Evolutionary conservation across 352 stramenopile genomes (phyloP).

Genomic region (Pythium dissimile): DNA sequence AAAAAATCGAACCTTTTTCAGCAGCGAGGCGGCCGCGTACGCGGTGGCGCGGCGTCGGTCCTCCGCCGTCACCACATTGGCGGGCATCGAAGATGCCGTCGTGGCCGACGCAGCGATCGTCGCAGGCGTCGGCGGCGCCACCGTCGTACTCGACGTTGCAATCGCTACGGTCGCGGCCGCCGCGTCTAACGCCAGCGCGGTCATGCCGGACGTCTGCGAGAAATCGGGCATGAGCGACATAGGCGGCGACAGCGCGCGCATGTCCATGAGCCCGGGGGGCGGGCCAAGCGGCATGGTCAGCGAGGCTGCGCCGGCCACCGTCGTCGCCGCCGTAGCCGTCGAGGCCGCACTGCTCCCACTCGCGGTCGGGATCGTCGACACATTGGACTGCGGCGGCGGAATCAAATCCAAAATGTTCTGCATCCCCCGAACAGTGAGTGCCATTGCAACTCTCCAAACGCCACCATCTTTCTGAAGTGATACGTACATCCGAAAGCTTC

Average conservation of each 20-base stretch:
- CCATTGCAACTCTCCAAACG: background rate
- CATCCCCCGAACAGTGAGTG: background rate
- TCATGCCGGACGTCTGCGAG: constrained; percentile 27
- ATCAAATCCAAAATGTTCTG: constrained; percentile 83
- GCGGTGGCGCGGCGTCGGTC: constrained; percentile 25
- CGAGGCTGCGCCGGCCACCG: constrained; percentile 20
- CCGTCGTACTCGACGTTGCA: constrained; percentile 10
- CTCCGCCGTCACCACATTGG: constrained; percentile 10
- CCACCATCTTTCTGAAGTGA: too few species aligned
- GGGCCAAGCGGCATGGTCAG: constrained; percentile 55
- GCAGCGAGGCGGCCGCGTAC: constrained; percentile 21
- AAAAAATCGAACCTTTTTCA: constrained; percentile 28
- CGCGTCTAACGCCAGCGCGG: constrained; percentile 33
- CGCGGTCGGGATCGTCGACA: constrained; percentile 3
- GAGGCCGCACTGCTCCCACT: constrained; percentile 19
- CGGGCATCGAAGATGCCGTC: constrained; percentile 1
- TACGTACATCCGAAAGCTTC: constrained; percentile 69
- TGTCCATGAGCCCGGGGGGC: constrained; percentile 53
- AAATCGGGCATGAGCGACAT: constrained; percentile 67
- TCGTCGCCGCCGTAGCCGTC: constrained; percentile 8
- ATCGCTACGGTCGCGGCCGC: constrained; percentile 2
- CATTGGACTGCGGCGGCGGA: constrained; percentile 32
- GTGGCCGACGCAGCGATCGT: constrained; percentile 3
- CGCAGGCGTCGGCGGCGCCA: constrained; percentile 1
- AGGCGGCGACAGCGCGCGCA: constrained; percentile 68